A percentile compares a stretch with the other conserved stretches of the same genome.
Conservation (phyloP, 2,329 filamentous ascomycete genomes). For the Westerdykella aurantiaca region DNA sequence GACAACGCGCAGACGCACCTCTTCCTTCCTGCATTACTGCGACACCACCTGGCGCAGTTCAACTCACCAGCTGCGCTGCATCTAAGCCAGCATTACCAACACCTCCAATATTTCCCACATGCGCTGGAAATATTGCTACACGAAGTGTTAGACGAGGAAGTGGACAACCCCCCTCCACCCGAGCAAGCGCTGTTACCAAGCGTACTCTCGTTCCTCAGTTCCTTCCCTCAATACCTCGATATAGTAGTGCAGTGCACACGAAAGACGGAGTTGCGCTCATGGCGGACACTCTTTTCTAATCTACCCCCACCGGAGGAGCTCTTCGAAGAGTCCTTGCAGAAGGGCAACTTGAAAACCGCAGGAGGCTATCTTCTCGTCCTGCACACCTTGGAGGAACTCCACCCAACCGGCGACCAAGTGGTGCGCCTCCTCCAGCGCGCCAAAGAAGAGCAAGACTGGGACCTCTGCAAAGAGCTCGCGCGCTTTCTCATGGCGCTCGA, state of each 20-base stretch:
- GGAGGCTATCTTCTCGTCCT: conserved; percentile 94
- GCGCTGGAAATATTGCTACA: conserved; percentile 88
- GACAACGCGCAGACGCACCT: conserved; percentile 67
- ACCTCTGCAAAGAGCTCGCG: conserved; percentile 89
- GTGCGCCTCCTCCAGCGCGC: conserved; percentile 76
- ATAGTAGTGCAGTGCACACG: conserved; percentile 95
- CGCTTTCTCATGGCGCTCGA: conserved; percentile 93
- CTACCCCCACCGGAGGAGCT: conserved; percentile 84
- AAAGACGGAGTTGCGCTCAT: conserved; percentile 92
- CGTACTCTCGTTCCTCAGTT: conserved; percentile 50
- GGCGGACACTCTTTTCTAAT: conserved; percentile 88
- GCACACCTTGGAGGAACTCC: conserved; percentile 63
- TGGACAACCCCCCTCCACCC: conserved; percentile 56
- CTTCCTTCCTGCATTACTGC: conserved; percentile 82
- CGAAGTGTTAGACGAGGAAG: conserved; percentile 89
- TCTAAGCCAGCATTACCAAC: conserved; percentile 77
- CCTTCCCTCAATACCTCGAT: conserved; percentile 74
- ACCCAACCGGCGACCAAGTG: conserved; percentile 66
- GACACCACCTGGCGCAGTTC: conserved; percentile 68
- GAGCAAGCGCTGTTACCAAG: conserved; percentile 48
- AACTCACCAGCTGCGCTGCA: conserved; percentile 75
- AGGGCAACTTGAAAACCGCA: conserved; percentile 85
- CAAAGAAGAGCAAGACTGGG: conserved; percentile 83
- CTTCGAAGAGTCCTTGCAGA: conserved; percentile 84
- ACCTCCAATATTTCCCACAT: conserved; percentile 87